Evolutionary conservation across 2,329 filamentous ascomycete species (phyloP).

Genomic region (Phialocephala sp.): DNA sequence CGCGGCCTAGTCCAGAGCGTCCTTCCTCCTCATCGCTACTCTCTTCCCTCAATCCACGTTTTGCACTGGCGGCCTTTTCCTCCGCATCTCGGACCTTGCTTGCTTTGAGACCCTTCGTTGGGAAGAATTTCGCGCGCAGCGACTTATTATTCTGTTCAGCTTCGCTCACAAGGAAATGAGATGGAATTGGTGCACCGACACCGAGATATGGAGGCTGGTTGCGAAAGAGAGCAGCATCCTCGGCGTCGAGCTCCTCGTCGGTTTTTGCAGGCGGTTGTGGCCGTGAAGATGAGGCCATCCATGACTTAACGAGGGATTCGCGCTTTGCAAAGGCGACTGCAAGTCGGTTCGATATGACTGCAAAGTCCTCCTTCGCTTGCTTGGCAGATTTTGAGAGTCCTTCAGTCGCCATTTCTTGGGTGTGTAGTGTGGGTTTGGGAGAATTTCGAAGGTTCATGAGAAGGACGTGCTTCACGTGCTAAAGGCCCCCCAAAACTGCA

Average conservation of each 20-base stretch:
- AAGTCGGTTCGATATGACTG: constrained; percentile 42
- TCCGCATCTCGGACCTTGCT: constrained; percentile 43
- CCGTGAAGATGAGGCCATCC: constrained; percentile 37
- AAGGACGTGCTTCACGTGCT: constrained; percentile 31
- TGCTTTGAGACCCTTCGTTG: constrained; percentile 39
- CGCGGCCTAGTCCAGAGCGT: constrained; percentile 42
- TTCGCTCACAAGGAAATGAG: constrained; percentile 39
- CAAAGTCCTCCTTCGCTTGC: constrained; percentile 38
- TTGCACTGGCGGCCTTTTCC: constrained; percentile 42
- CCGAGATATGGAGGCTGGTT: constrained; percentile 40
- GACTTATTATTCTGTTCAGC: constrained; percentile 41
- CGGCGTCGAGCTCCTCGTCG: constrained; percentile 43
- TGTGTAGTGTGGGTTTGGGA: not conserved
- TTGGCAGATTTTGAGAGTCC: constrained; percentile 30
- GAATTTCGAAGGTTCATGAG: constrained; percentile 8
- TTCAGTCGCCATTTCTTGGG: constrained; percentile 30
- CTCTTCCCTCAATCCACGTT: constrained; percentile 38
- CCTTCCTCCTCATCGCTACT: constrained; percentile 46
- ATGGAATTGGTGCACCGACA: constrained; percentile 41
- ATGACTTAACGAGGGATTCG: constrained; percentile 42
- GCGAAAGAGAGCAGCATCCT: constrained; percentile 41
- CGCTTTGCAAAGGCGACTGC: constrained; percentile 42
- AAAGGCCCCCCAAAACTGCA: constrained; percentile 7
- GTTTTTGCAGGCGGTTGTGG: constrained; percentile 34
- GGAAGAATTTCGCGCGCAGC: constrained; percentile 42